These are phyloP conservation scores for Lunasporangiospora selenospora DNA, from an alignment of 192 early-diverging fungal species.

Conservation along the genomic window DNA sequence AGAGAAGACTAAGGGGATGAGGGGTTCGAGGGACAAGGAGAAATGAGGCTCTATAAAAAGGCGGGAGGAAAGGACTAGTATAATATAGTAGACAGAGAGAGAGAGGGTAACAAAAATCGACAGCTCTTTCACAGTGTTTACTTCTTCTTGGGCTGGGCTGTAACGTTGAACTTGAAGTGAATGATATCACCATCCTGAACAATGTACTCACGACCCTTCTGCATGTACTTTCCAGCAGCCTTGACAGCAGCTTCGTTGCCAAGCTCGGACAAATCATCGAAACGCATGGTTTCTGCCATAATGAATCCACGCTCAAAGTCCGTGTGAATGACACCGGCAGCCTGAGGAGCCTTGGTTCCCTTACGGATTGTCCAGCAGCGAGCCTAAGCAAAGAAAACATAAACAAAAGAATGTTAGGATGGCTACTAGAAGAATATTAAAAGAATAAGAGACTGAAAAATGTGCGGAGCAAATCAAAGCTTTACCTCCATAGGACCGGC, in stretches of 20 bases:
- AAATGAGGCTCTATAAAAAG: too few relatives aligned
- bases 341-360: conserved; percentile 86
- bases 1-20: too few relatives aligned
- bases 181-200: conserved; percentile 96
- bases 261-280: conserved; percentile 83
- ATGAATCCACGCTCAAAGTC: conserved; percentile 90
- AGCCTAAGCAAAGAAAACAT: conserved; percentile 1
- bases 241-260: conserved; percentile 92
- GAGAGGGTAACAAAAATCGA: too few relatives aligned
- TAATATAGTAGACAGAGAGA: too few relatives aligned
- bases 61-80: too few relatives aligned
- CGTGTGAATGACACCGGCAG: conserved; percentile 92
- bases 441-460: conserved; percentile 5
- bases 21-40: too few relatives aligned
- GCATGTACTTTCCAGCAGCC: conserved; percentile 86
- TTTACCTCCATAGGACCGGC: conserved; percentile 91
- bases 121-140: too few relatives aligned
- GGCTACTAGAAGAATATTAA: neutral
- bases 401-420: neutral
- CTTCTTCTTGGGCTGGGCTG: conserved; percentile 58
- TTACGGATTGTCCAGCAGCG: conserved; percentile 57
- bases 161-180: conserved; percentile 72
- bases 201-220: conserved; percentile 92
- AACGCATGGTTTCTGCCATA: conserved; percentile 93
- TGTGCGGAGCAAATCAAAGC: conserved; percentile 76